These are phyloP conservation scores for Ogataea methylovora DNA, from an alignment of 805 yeast genomes.

Conservation along the genomic window DNA sequence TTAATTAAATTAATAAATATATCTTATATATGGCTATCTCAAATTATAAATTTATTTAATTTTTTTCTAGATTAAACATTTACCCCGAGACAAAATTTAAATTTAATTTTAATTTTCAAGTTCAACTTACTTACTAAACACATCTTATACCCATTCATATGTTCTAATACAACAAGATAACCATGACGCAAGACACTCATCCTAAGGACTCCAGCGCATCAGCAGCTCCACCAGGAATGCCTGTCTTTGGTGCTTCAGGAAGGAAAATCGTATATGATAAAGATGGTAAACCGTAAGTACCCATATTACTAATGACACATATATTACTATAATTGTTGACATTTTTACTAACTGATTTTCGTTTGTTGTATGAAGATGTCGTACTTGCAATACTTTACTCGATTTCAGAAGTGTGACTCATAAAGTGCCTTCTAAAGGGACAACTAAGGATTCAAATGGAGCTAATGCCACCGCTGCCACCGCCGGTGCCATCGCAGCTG, in stretches of 20 bases:
- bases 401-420: constrained; percentile 50
- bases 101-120: too few relatives aligned
- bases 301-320: background rate
- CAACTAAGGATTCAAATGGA: constrained; percentile 14
- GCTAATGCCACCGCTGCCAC: constrained; percentile 2
- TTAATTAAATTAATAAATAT: too few relatives aligned
- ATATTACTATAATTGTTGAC: background rate
- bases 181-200: too few relatives aligned
- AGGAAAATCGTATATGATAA: constrained; percentile 69
- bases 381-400: constrained; percentile 74
- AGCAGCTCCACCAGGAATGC: constrained; percentile 20
- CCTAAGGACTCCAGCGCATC: too few relatives aligned
- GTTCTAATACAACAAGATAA: too few relatives aligned
- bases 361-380: constrained; percentile 38
- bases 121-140: too few relatives aligned
- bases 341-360: constrained; percentile 1
- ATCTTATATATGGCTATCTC: too few relatives aligned
- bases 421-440: constrained; percentile 8
- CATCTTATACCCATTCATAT: too few relatives aligned
- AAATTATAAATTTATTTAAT: too few relatives aligned
- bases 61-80: too few relatives aligned
- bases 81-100: too few relatives aligned
- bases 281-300: constrained; percentile 87
- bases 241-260: constrained; percentile 52
- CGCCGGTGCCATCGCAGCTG: constrained; percentile 10